These are phyloP conservation scores for Dactylis glomerata DNA, from an alignment of 176 grass and related monocot genomes.

Conservation along the genomic window DNA sequence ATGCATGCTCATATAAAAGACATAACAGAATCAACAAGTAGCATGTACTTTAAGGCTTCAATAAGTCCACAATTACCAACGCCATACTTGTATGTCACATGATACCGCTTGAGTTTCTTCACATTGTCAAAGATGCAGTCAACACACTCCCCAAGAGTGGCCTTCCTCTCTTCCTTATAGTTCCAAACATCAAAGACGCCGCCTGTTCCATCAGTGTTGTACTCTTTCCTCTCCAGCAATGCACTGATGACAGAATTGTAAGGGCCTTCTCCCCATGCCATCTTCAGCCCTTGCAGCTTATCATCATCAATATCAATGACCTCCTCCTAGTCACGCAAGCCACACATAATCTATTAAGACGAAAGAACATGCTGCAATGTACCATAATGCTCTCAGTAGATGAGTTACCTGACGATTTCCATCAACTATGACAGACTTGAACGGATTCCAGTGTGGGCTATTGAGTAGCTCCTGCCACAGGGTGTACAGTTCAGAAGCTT, in stretches of 20 bases:
- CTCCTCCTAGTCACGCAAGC: conserved; percentile 18
- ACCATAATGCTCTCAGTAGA: background rate
- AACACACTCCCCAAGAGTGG: conserved; percentile 13
- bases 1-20: background rate
- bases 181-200: conserved; percentile 25
- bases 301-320: conserved; percentile 28
- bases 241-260: conserved; percentile 11
- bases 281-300: conserved; percentile 34
- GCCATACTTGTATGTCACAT: conserved; percentile 15
- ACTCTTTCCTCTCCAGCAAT: conserved; percentile 37
- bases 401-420: background rate
- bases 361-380: background rate
- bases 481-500: background rate
- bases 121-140: conserved; percentile 6
- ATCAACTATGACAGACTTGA: background rate
- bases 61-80: background rate
- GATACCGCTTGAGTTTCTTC: conserved; percentile 2
- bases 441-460: background rate
- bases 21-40: background rate
- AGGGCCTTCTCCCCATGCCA: conserved; percentile 22
- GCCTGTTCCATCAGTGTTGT: background rate
- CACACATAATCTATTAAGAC: background rate
- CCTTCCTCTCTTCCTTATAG: conserved; percentile 37
- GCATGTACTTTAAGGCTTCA: background rate
- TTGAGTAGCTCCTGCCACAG: background rate